Percentiles rank a stretch among this genome's conserved stretches.
Evolutionary conservation across 805 yeast species (phyloP).

Genomic region (Blastobotrys peoriensis): DNA sequence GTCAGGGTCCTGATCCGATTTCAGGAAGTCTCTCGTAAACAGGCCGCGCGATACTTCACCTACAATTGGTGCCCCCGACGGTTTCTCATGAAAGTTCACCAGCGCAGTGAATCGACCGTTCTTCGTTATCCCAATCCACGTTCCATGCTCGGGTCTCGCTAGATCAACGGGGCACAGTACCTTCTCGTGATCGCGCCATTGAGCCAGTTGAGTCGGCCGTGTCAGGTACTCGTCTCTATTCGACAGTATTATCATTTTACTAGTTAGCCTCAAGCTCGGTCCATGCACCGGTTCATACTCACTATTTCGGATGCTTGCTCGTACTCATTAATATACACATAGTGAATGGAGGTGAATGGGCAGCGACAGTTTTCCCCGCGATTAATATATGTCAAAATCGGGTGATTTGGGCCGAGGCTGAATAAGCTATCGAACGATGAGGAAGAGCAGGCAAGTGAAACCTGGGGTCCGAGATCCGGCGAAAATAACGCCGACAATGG

Average conservation of each 20-base stretch:
- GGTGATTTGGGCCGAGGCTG: too few relatives aligned
- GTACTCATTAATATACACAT: constrained; percentile 82
- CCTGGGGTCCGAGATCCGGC: too few relatives aligned
- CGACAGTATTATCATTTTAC: constrained; percentile 66
- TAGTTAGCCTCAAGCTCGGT: too few relatives aligned
- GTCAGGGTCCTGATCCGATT: constrained; percentile 21
- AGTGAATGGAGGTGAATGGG: too few relatives aligned
- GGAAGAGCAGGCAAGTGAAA: too few relatives aligned
- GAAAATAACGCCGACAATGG: too few relatives aligned
- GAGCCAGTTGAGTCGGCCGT: constrained; percentile 63
- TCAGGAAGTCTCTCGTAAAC: constrained; percentile 42
- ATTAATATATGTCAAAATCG: too few relatives aligned
- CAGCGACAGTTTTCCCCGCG: too few relatives aligned
- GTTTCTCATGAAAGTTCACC: constrained; percentile 62
- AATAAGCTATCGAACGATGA: too few relatives aligned
- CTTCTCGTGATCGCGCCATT: constrained; percentile 32
- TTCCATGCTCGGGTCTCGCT: constrained; percentile 70
- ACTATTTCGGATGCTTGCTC: constrained; percentile 60
- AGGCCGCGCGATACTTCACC: constrained; percentile 47
- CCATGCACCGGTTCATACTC: too few relatives aligned
- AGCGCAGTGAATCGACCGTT: constrained; percentile 64
- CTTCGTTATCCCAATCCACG: constrained; percentile 79
- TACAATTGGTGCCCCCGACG: constrained; percentile 28
- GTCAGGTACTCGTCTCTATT: constrained; percentile 82
- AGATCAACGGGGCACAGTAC: constrained; percentile 69